Evolutionary conservation across 179 eudicot genomes (phyloP).

Genomic region (Corrigiola litoralis): DNA sequence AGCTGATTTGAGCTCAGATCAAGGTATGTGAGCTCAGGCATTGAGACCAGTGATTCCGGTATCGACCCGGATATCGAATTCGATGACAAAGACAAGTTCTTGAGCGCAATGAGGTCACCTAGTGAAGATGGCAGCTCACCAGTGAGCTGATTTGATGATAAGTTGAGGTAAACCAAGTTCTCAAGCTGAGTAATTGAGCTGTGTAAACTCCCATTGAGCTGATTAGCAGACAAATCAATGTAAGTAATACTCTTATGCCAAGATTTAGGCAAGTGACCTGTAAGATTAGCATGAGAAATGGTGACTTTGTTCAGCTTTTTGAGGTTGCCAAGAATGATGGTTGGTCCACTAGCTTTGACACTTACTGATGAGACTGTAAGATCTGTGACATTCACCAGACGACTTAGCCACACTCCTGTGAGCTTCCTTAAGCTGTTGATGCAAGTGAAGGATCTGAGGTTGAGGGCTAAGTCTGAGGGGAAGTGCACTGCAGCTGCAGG

Average conservation of each 20-base stretch:
- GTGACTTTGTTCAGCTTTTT: slow-evolving; percentile 35
- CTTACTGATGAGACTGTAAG: slow-evolving; percentile 40
- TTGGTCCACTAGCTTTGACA: slow-evolving; percentile 52
- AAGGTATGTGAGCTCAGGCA: slow-evolving; percentile 41
- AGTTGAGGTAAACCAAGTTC: slow-evolving; percentile 42
- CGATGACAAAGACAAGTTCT: slow-evolving; percentile 45
- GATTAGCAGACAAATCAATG: slow-evolving; percentile 61
- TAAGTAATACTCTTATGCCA: slow-evolving; percentile 50
- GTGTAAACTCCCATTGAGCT: slow-evolving; percentile 49
- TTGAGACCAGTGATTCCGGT: slow-evolving; percentile 46
- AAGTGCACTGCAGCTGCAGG: slow-evolving; percentile 37
- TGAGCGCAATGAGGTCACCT: slow-evolving; percentile 56
- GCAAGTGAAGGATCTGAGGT: slow-evolving; percentile 55
- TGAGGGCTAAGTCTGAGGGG: slow-evolving; percentile 42
- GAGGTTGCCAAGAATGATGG: slow-evolving; percentile 34
- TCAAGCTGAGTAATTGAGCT: slow-evolving; percentile 44
- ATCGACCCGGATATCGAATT: slow-evolving; percentile 63
- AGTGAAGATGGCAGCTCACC: slow-evolving; percentile 59
- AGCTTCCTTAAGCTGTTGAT: slow-evolving; percentile 43
- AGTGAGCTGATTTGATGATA: slow-evolving; percentile 47
- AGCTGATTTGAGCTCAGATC: slow-evolving; percentile 79
- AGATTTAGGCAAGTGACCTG: slow-evolving; percentile 56
- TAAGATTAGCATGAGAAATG: slow-evolving; percentile 46
- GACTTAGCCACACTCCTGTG: slow-evolving; percentile 50
- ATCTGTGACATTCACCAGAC: slow-evolving; percentile 46